Evolutionary conservation across 2,329 filamentous ascomycete genomes (phyloP).

Genomic region (Ascochyta rabiei): DNA sequence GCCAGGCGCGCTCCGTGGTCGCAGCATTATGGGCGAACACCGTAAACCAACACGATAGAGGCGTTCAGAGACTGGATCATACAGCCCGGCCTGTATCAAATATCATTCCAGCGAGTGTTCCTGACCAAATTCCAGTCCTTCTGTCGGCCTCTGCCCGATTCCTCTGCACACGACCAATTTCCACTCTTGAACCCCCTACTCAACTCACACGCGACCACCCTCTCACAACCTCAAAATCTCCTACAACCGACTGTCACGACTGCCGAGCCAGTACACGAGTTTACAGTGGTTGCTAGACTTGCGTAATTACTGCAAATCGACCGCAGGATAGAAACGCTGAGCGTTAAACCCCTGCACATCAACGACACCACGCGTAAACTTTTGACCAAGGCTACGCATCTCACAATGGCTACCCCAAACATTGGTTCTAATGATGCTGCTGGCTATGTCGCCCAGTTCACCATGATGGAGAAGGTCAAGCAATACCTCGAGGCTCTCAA

Average conservation of each 20-base stretch:
- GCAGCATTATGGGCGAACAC: not conserved
- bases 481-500: constrained; percentile 30
- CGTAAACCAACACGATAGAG: not conserved
- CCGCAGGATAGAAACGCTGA: not conserved
- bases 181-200: constrained; percentile 6
- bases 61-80: not conserved
- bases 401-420: constrained; percentile 21
- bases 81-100: not conserved
- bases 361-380: not conserved
- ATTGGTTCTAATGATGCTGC: constrained; percentile 4
- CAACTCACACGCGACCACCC: constrained; percentile 6
- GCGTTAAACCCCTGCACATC: not conserved
- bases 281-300: not conserved
- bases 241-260: not conserved
- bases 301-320: not conserved
- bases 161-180: constrained; percentile 16
- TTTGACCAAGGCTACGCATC: not conserved
- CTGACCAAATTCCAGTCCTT: constrained; percentile 23
- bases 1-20: not conserved
- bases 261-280: not conserved
- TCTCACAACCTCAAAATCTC: not conserved
- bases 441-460: constrained; percentile 15
- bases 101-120: not conserved
- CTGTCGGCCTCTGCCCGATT: constrained; percentile 27
- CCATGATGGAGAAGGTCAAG: constrained; percentile 27